These are phyloP conservation scores for Actinidia polygama DNA, from an alignment of 179 eudicot genomes.

Conservation along the genomic window DNA sequence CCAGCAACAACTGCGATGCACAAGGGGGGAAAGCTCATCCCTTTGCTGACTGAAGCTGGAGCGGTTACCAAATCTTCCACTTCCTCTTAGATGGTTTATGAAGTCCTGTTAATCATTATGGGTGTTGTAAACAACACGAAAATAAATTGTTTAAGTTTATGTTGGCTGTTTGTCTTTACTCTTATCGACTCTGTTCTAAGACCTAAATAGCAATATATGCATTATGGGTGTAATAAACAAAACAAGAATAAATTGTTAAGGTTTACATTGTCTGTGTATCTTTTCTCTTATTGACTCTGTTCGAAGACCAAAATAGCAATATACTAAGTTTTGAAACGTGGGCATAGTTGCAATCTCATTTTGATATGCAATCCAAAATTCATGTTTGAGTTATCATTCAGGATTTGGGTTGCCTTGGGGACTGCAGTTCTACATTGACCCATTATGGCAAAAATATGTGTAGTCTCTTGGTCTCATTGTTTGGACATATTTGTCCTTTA, in stretches of 20 bases:
- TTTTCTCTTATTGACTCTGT: not conserved
- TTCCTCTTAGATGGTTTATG: constrained; percentile 19
- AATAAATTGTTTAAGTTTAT: not conserved
- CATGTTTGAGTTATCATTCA: too few species aligned
- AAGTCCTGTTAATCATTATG: not conserved
- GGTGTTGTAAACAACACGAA: not conserved
- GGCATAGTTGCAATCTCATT: not conserved
- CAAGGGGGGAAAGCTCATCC: constrained; percentile 67
- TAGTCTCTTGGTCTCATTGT: too few species aligned
- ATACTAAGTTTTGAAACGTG: not conserved
- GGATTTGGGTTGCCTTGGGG: not conserved
- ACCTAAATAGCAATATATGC: too few species aligned
- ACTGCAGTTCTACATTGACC: not conserved
- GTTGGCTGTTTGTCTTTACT: constrained; percentile 17
- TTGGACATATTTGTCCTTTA: too few species aligned
- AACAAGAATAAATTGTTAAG: too few species aligned
- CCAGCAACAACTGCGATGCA: constrained; percentile 64
- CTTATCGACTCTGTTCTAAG: too few species aligned
- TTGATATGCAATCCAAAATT: too few species aligned
- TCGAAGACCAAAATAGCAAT: not conserved
- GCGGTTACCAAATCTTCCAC: constrained; percentile 48
- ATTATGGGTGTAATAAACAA: too few species aligned
- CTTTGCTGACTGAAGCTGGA: constrained; percentile 74
- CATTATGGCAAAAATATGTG: not conserved
- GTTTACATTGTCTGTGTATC: too few species aligned